phyloP scores from a whole-genome alignment of 345 rosid species.

The Nasturtium officinale region DNA sequence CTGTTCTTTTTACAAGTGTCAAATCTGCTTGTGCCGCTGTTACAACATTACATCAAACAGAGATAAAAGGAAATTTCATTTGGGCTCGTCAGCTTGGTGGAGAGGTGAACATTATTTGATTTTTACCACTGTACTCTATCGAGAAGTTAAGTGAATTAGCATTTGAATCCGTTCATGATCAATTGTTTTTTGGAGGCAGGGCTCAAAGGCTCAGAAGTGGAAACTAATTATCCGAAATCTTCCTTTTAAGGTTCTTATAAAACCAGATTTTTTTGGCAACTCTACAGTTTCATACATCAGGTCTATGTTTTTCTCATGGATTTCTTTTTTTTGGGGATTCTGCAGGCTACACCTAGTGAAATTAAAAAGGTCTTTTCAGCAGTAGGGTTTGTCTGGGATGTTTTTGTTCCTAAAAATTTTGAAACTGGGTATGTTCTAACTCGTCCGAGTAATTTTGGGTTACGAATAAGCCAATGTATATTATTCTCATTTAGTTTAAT shows the following conservation, averaged over 20 bases:
- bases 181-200: slow-evolving; percentile 51
- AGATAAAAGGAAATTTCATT: slow-evolving; percentile 61
- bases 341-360: slow-evolving; percentile 72
- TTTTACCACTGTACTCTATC: slow-evolving; percentile 5
- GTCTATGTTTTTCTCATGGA: slow-evolving; percentile 18
- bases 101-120: slow-evolving; percentile 61
- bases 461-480: slow-evolving; percentile 3
- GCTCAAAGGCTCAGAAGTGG: slow-evolving; percentile 97
- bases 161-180: slow-evolving; percentile 19
- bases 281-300: slow-evolving; percentile 12
- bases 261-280: slow-evolving; percentile 11
- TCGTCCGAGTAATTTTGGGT: slow-evolving; percentile 13
- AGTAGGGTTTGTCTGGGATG: slow-evolving; percentile 95
- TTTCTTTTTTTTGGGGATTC: background rate
- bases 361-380: slow-evolving; percentile 66
- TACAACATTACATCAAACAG: slow-evolving; percentile 64
- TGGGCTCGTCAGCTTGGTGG: slow-evolving; percentile 99
- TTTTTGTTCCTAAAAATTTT: slow-evolving; percentile 66
- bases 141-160: slow-evolving; percentile 7
- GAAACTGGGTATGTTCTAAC: slow-evolving; percentile 67
- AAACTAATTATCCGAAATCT: slow-evolving; percentile 85
- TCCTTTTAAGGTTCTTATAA: slow-evolving; percentile 78
- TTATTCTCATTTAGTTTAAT: slow-evolving; percentile 19
- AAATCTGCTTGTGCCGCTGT: slow-evolving; percentile 75
- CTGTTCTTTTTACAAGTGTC: slow-evolving; percentile 80